These are phyloP conservation scores for Aspergillus unguis DNA, from an alignment of 2,329 filamentous ascomycete genomes.

Conservation along the genomic window DNA sequence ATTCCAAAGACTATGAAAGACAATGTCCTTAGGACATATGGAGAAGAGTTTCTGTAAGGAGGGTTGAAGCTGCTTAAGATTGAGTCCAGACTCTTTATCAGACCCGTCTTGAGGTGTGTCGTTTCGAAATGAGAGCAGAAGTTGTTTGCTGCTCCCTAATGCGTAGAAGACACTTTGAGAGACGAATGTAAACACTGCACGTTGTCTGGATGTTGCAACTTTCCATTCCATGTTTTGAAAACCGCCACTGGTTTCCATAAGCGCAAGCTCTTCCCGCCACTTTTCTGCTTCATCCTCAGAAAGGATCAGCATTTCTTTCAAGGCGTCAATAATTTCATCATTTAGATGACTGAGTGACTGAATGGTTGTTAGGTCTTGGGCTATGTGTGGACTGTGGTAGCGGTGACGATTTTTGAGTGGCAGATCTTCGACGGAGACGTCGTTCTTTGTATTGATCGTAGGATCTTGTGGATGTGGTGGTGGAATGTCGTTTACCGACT, in stretches of 20 bases:
- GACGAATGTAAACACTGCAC: constrained; percentile 40
- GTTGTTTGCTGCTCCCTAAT: constrained; percentile 39
- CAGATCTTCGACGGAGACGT: constrained; percentile 16
- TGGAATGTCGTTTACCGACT: constrained; percentile 30
- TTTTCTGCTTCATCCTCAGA: constrained; percentile 35
- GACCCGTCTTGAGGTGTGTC: constrained; percentile 3
- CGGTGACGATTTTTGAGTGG: constrained; percentile 22
- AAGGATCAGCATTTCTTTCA: constrained; percentile 36
- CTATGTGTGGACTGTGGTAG: constrained; percentile 10
- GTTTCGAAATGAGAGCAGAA: constrained; percentile 41
- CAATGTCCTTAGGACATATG: constrained; percentile 41
- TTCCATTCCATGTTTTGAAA: constrained; percentile 38
- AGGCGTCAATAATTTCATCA: constrained; percentile 36
- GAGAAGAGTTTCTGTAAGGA: constrained; percentile 35
- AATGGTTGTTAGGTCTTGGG: constrained; percentile 18
- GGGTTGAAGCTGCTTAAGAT: constrained; percentile 31
- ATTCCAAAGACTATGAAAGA: constrained; percentile 43
- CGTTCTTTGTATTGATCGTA: constrained; percentile 9
- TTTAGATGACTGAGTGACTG: constrained; percentile 37
- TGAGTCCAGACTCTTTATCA: constrained; percentile 18
- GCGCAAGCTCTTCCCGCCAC: constrained; percentile 39
- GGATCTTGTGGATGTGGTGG: constrained; percentile 14
- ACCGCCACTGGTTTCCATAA: constrained; percentile 35
- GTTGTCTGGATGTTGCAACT: constrained; percentile 37
- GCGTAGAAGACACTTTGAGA: constrained; percentile 46